Base-by-base conservation (phyloP, 2,329 filamentous ascomycete species). In the Fusarium tanahbumbuense region DNA sequence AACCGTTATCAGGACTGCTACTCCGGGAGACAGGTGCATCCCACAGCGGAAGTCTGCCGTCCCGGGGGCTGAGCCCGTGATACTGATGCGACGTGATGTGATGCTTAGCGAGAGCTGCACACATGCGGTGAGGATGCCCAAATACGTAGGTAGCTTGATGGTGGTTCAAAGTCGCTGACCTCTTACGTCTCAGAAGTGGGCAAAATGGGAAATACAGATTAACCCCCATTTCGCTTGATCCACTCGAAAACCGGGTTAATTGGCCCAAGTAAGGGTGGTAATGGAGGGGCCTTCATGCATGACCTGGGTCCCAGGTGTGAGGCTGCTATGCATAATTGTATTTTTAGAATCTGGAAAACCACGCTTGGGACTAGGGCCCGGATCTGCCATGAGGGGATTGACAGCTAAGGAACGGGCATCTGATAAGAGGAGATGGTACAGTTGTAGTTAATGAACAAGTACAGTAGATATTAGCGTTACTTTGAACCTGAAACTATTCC, bases 241-340 rank as follows among this genome's bases (percentile, higher is more conserved):
- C 69, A 70, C 46, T 55, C 20, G 52, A 44, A 63, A 59, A 55
- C 52, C 6, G 71, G 71, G 68, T 32, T 74, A 73, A 74, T 74
- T 74, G 69, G 71, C 49, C 50, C 45, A 40, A 37, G 27, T 34
- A 34, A 32, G n/a, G 32, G 49, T 53, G 49, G 49, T 52, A 53
- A 53, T 47, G 49, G 59, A 25, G 42, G 23, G 44, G 62, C 28
- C 37, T 25, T 60, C 22, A 52, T 74, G 72, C 71, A 74, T 73
- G 72, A 74, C 67, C 53, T 34, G 55, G 52, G 54, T 28, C 42
- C 45, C 42, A 30, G 40, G 57, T 69, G 55, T 71, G 68, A 71
- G 68, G 68, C 60, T 71, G 56, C 68, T 64, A 71, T 71, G 68
- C 68, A 71, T 71, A 69, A 71, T 71, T 71, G 53, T 71, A 71